Evolutionary conservation across 768 basidiomycete genomes (phyloP), one percentile per base, ranked within the genome.

Genomic region (Lentinula sp.): DNA sequence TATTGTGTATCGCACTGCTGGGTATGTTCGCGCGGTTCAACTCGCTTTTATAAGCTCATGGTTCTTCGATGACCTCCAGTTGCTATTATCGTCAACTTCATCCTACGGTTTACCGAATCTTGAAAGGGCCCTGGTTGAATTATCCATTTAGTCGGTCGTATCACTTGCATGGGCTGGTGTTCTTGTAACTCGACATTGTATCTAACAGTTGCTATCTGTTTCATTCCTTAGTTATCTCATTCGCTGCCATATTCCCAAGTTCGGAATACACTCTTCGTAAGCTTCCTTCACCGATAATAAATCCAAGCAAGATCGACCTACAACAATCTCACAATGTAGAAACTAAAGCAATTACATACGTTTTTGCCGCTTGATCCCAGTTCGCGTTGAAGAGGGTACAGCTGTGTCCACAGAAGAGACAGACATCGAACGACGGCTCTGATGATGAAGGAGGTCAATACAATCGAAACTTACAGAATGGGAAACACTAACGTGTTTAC

Each of bases 11-110:
- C 60, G 86, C 93, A 7, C 80, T 96, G 23, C 83, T 95, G 59
- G 78, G 92, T 91, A 73, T 51, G 80, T 71, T 18, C 42, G 45
- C 55, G 39, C 53, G 55, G 7, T 37, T 31, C 15, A 40, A 9
- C 54, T 57, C 21, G 18, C 32, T 64, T 59, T 10, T 35, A 28
- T 28, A 0, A 28, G 3, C 28, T 31, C 40, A 48, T 28, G 13
- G 67, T 39, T 64, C 40, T 48, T 48, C 48, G 61, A 50, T 34
- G 40, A 46, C 63, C 63, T 23, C 7, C 72, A 94, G 92, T 88
- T 60, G 92, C 93, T 48, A 84, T 95, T 66, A 75, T 91, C 60
- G 84, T 87, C 76, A 95, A 95, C 73, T 94, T 95, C 66, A 76
- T 92, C 62, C 80, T 95, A 62, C 86, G 91, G 53, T 93, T 94